Evolutionary conservation across 176 grass and related monocot genomes (phyloP).

Genomic region (Avena eriantha): DNA sequence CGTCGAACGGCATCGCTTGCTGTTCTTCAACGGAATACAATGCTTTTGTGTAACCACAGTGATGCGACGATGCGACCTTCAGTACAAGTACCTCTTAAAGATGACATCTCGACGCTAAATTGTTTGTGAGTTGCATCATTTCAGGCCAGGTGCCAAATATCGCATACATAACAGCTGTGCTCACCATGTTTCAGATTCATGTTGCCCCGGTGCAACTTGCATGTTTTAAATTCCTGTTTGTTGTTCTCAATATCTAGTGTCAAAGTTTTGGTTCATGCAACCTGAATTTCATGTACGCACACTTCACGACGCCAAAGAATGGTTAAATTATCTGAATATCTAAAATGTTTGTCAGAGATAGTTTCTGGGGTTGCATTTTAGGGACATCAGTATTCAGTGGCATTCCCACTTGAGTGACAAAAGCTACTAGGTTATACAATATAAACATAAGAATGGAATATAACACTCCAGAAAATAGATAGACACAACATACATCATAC

Average conservation of each 20-base stretch:
- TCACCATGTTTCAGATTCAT: not conserved
- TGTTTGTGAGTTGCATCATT: not conserved
- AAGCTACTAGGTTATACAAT: not conserved
- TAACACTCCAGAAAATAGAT: not conserved
- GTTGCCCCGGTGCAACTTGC: constrained; percentile 1
- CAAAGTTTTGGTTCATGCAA: not conserved
- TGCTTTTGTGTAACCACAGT: not conserved
- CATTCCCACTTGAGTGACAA: not conserved
- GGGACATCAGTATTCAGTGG: not conserved
- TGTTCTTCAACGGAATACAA: not conserved
- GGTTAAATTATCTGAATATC: not conserved
- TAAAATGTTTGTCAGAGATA: not conserved
- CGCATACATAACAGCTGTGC: not conserved
- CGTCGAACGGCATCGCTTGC: not conserved
- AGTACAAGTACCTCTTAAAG: not conserved
- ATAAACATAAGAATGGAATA: not conserved
- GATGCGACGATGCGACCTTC: not conserved
- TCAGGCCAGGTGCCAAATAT: not conserved
- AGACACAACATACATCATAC: too few species aligned
- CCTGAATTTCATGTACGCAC: not conserved
- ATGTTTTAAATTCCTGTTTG: not conserved
- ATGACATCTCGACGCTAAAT: not conserved
- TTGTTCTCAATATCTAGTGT: not conserved
- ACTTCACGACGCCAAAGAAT: not conserved
- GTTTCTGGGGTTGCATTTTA: not conserved